These are phyloP conservation scores for Dactylellina haptotyla DNA, from an alignment of 2,329 filamentous ascomycete genomes.

Conservation along the genomic window DNA sequence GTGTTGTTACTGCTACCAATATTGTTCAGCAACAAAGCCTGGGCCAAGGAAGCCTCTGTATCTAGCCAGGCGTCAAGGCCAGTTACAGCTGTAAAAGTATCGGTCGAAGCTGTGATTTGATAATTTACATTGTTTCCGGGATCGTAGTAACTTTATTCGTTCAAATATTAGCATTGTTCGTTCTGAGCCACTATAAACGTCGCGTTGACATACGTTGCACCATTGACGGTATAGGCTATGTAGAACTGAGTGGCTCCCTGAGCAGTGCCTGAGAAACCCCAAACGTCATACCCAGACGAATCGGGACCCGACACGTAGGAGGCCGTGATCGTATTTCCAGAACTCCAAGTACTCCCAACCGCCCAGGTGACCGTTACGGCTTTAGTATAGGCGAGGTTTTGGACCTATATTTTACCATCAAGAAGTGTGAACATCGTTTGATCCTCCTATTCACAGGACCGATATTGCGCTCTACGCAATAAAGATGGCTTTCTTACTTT, in stretches of 20 bases:
- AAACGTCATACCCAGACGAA: constrained; percentile 39
- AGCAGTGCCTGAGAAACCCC: constrained; percentile 34
- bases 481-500: constrained; percentile 11
- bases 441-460: not conserved
- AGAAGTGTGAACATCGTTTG: not conserved
- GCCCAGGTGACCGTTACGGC: constrained; percentile 39
- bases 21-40: constrained; percentile 13
- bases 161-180: not conserved
- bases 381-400: constrained; percentile 41
- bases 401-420: constrained; percentile 21
- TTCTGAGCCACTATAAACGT: not conserved
- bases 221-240: constrained; percentile 32
- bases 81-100: constrained; percentile 7
- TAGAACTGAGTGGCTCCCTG: constrained; percentile 44
- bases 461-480: too few species aligned
- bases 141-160: constrained; percentile 32
- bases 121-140: constrained; percentile 44
- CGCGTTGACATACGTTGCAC: constrained; percentile 2
- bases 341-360: constrained; percentile 27
- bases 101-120: constrained; percentile 10
- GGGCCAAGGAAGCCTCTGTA: constrained; percentile 30
- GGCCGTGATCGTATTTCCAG: constrained; percentile 14
- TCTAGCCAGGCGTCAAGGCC: constrained; percentile 43
- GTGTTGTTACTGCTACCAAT: constrained; percentile 48
- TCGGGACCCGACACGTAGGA: constrained; percentile 36